phyloP scores from a whole-genome alignment of 108 stramenopile species.

The Discostella pseudostelligera region DNA sequence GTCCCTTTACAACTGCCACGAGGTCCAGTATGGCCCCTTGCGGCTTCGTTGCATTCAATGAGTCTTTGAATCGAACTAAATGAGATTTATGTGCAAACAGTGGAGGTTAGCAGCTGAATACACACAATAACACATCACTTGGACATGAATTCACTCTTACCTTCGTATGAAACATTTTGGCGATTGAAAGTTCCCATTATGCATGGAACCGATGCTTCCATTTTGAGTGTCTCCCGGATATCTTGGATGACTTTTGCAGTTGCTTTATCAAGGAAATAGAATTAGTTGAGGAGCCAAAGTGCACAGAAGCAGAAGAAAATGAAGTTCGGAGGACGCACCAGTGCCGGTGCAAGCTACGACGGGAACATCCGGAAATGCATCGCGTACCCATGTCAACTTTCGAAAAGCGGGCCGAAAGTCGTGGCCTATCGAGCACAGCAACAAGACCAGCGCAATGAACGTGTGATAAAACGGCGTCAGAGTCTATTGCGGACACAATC shows the following conservation, averaged over 20 bases:
- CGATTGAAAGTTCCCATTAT: constrained; percentile 89
- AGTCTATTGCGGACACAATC: constrained; percentile 61
- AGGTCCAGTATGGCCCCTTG: constrained; percentile 60
- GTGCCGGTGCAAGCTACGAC: constrained; percentile 64
- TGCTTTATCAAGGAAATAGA: constrained; percentile 45
- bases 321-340: not conserved
- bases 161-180: constrained; percentile 90
- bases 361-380: constrained; percentile 79
- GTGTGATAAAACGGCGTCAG: constrained; percentile 35
- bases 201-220: constrained; percentile 42
- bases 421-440: not conserved
- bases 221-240: constrained; percentile 61
- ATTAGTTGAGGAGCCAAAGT: not conserved
- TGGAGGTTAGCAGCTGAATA: not conserved
- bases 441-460: not conserved
- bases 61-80: constrained; percentile 50
- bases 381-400: constrained; percentile 67
- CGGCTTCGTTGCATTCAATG: constrained; percentile 18
- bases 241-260: constrained; percentile 82
- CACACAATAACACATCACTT: not conserved
- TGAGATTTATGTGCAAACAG: no score
- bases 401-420: constrained; percentile 56
- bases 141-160: not conserved
- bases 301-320: not conserved
- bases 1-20: constrained; percentile 48